Evolutionary conservation across 148 eudicot species (phyloP).

Genomic region (Rhododendron simsii): DNA sequence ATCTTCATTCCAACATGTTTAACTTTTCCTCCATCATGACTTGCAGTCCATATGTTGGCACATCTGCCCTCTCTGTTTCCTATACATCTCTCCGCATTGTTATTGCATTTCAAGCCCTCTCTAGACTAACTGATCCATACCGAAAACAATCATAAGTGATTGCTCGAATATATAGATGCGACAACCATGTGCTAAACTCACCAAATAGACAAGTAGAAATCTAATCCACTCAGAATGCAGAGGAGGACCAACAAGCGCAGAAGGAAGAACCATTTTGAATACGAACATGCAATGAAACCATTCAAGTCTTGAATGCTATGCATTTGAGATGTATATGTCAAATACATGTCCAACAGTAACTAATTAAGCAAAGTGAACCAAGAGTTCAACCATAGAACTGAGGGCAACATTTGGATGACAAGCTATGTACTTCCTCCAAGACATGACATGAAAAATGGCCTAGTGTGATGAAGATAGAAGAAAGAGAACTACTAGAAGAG

Average conservation of each 20-base stretch:
- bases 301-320: neutral
- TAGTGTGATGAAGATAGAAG: too few species aligned
- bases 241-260: neutral
- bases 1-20: neutral
- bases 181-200: neutral
- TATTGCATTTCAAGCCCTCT: neutral
- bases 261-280: neutral
- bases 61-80: neutral
- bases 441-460: neutral
- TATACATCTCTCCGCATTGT: neutral
- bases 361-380: neutral
- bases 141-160: neutral
- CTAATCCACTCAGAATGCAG: neutral
- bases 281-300: neutral
- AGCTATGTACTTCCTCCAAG: neutral
- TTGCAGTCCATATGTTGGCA: neutral
- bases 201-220: neutral
- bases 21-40: neutral
- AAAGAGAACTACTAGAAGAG: too few species aligned
- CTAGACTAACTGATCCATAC: neutral
- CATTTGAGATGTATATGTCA: neutral
- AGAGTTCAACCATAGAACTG: neutral
- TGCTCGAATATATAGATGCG: neutral
- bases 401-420: neutral
- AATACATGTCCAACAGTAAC: neutral